Percentiles rank a stretch among this genome's conserved stretches.
Evolutionary conservation across 768 basidiomycete species (phyloP).

Genomic region (Pisolithus albus): DNA sequence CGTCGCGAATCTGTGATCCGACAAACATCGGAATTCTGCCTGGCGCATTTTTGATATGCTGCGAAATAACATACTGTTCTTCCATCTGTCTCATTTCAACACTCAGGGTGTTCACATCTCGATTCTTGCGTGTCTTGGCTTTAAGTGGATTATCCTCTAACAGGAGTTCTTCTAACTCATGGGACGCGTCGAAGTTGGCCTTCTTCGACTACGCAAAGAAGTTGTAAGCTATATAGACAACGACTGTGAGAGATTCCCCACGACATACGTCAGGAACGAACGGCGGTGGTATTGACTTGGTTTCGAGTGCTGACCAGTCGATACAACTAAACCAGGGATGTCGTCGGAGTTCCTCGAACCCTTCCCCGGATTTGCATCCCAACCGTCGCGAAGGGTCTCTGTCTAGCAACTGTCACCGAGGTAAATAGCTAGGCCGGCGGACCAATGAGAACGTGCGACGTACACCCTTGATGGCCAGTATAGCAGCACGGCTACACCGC

Average conservation of each 20-base stretch:
- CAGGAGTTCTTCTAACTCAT: slow-evolving; percentile 92
- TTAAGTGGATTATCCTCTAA: slow-evolving; percentile 97
- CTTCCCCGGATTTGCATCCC: slow-evolving; percentile 78
- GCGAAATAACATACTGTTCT: slow-evolving; percentile 66
- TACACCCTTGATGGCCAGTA: slow-evolving; percentile 77
- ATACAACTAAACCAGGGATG: slow-evolving; percentile 87
- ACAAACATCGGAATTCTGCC: slow-evolving; percentile 3
- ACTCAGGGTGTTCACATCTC: slow-evolving; percentile 73
- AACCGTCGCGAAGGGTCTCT: slow-evolving; percentile 75
- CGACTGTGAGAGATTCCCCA: slow-evolving; percentile 4
- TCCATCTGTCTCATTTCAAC: slow-evolving; percentile 97
- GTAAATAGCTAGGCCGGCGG: slow-evolving; percentile 8
- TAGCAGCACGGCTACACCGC: slow-evolving; percentile 68
- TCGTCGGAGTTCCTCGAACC: slow-evolving; percentile 67
- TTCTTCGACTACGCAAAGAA: slow-evolving; percentile 72
- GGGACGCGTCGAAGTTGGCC: slow-evolving; percentile 98
- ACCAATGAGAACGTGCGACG: slow-evolving; percentile 24
- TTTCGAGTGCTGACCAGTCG: slow-evolving; percentile 83
- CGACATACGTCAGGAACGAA: slow-evolving; percentile 81
- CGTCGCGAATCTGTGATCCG: slow-evolving; percentile 61
- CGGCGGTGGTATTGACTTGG: slow-evolving; percentile 67
- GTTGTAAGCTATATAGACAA: slow-evolving; percentile 6
- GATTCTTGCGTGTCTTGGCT: slow-evolving; percentile 87
- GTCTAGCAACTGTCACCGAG: slow-evolving; percentile 65
- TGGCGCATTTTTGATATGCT: background rate